Percentiles rank a stretch among this genome's conserved stretches.
Evolutionary conservation across 352 stramenopile species (phyloP).

Genomic region (Phytophthora aleatoria): DNA sequence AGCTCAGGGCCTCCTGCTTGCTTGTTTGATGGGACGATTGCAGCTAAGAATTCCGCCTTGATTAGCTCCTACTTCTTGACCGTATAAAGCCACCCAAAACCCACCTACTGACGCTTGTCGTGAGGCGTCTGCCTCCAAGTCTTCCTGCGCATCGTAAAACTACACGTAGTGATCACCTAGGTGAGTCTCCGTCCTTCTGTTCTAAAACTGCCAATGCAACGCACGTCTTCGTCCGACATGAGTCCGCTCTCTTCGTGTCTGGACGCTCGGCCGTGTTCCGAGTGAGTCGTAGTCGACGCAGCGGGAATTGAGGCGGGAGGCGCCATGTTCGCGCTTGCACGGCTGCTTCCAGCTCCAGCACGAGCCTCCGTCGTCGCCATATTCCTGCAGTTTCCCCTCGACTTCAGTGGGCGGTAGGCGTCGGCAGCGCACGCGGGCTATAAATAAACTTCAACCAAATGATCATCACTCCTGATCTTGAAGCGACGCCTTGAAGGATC

Average conservation of each 20-base stretch:
- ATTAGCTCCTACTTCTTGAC: neutral
- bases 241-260: slow-evolving; percentile 59
- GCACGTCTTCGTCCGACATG: slow-evolving; percentile 67
- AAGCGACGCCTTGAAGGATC: slow-evolving; percentile 24
- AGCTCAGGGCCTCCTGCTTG: slow-evolving; percentile 6
- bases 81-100: neutral
- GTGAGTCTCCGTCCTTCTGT: neutral
- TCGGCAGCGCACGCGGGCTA: neutral
- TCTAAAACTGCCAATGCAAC: slow-evolving; percentile 4
- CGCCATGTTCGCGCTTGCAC: slow-evolving; percentile 6
- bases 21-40: slow-evolving; percentile 17
- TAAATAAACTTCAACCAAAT: slow-evolving; percentile 41
- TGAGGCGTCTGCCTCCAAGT: slow-evolving; percentile 42
- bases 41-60: slow-evolving; percentile 6
- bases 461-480: slow-evolving; percentile 37
- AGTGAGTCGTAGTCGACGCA: slow-evolving; percentile 3
- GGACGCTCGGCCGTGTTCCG: slow-evolving; percentile 15
- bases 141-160: slow-evolving; percentile 79
- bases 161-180: slow-evolving; percentile 22
- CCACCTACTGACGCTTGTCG: slow-evolving; percentile 26
- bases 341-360: slow-evolving; percentile 5
- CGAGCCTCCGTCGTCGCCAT: slow-evolving; percentile 25
- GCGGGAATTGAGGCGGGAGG: slow-evolving; percentile 3
- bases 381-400: slow-evolving; percentile 34
- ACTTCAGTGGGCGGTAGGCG: slow-evolving; percentile 8